phyloP scores from a whole-genome alignment of 768 basidiomycete species.

The Termitomyces sp. region DNA sequence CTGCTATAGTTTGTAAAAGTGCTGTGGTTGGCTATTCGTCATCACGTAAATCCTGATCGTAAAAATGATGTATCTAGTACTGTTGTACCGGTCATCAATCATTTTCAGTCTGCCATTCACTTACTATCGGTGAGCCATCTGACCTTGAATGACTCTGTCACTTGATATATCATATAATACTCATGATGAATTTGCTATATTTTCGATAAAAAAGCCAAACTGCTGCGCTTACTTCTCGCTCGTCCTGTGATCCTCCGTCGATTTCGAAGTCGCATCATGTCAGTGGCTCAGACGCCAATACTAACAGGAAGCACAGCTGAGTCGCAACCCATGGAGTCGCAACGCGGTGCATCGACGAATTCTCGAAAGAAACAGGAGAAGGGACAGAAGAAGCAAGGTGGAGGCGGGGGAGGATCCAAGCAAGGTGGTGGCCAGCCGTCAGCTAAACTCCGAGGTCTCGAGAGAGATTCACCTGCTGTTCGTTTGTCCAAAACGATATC shows the following conservation, averaged over 20 bases:
- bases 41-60: neutral
- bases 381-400: slow-evolving; percentile 10
- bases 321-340: neutral
- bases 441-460: slow-evolving; percentile 54
- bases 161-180: neutral
- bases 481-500: slow-evolving; percentile 83
- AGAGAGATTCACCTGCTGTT: slow-evolving; percentile 63
- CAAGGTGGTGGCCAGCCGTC: slow-evolving; percentile 9
- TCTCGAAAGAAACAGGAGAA: slow-evolving; percentile 6
- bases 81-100: neutral
- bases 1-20: too few species aligned
- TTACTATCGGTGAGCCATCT: neutral
- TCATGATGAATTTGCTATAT: neutral
- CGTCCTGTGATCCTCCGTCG: neutral
- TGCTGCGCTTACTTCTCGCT: neutral
- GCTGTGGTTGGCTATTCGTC: neutral
- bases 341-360: slow-evolving; percentile 1
- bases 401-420: slow-evolving; percentile 5
- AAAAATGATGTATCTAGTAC: too few species aligned
- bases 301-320: neutral
- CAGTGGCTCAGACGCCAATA: neutral
- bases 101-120: neutral
- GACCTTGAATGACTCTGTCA: neutral
- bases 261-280: neutral
- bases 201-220: neutral